phyloP scores from a whole-genome alignment of 495 filamentous ascomycete species.

The Daldinia concentrica region DNA sequence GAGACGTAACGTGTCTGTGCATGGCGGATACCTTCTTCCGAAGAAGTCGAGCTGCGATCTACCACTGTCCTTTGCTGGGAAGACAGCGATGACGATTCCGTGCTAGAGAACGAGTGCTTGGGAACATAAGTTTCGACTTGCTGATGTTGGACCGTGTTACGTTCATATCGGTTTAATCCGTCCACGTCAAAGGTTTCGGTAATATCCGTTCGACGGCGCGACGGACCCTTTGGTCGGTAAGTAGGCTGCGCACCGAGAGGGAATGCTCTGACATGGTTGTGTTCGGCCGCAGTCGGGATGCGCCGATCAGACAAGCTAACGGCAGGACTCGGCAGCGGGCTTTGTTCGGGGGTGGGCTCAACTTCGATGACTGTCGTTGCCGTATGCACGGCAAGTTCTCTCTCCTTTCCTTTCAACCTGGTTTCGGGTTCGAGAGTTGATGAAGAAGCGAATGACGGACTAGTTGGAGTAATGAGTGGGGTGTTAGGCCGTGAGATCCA shows the following conservation, averaged over 20 bases:
- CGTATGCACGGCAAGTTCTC: conserved; percentile 29
- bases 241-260: conserved; percentile 34
- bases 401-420: conserved; percentile 37
- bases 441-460: conserved; percentile 48
- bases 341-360: conserved; percentile 42
- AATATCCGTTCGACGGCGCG: conserved; percentile 23
- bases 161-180: conserved; percentile 17
- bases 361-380: conserved; percentile 31
- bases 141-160: conserved; percentile 12
- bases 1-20: conserved; percentile 34
- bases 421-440: conserved; percentile 44
- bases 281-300: conserved; percentile 23
- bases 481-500: conserved; percentile 80
- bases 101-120: conserved; percentile 40
- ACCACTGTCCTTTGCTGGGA: conserved; percentile 38
- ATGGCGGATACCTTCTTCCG: conserved; percentile 37
- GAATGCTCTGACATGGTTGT: conserved; percentile 19
- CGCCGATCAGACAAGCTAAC: conserved; percentile 37
- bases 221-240: conserved; percentile 37
- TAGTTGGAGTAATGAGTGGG: conserved; percentile 48
- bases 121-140: conserved; percentile 45
- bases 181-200: conserved; percentile 21
- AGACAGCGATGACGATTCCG: conserved; percentile 36
- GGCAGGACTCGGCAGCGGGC: conserved; percentile 42
- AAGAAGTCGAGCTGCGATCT: conserved; percentile 44